Percentiles rank a stretch among this genome's conserved stretches.
phyloP scores from a whole-genome alignment of 805 yeast species.

The Dipodascus albidus region DNA sequence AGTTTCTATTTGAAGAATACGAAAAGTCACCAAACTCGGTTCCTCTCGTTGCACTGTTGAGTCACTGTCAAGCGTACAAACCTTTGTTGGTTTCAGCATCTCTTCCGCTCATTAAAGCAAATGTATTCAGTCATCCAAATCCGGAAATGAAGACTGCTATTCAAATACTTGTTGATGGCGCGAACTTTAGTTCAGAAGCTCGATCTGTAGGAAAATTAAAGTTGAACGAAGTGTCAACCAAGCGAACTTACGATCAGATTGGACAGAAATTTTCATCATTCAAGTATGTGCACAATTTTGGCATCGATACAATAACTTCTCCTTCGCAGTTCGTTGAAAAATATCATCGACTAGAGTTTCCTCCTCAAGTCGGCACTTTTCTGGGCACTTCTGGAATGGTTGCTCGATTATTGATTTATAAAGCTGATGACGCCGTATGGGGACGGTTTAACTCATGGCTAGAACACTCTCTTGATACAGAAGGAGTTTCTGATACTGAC shows the following conservation, averaged over 20 bases:
- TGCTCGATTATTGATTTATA: constrained; percentile 8
- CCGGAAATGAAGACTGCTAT: constrained; percentile 5
- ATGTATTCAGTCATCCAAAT: constrained; percentile 23
- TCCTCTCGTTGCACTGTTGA: constrained; percentile 16
- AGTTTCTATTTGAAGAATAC: constrained; percentile 13
- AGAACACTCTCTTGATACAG: not conserved
- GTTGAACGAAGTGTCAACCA: not conserved
- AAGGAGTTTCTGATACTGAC: not conserved
- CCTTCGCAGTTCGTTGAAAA: constrained; percentile 9
- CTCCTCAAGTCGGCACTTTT: constrained; percentile 14
- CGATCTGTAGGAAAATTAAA: not conserved
- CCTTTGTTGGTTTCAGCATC: constrained; percentile 20
- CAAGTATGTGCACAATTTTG: not conserved
- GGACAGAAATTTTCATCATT: not conserved
- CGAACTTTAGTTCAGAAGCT: not conserved
- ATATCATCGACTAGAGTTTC: constrained; percentile 10
- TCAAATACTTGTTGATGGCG: not conserved
- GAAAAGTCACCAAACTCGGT: constrained; percentile 14
- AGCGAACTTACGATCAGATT: not conserved
- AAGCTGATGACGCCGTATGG: constrained; percentile 10
- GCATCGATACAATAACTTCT: constrained; percentile 6
- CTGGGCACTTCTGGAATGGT: constrained; percentile 9
- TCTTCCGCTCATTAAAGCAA: constrained; percentile 18
- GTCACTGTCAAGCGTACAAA: constrained; percentile 15
- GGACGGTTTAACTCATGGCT: constrained; percentile 13